phyloP scores from a whole-genome alignment of 1,139 yeast genomes.

The Nakaseomyces bracarensis region DNA sequence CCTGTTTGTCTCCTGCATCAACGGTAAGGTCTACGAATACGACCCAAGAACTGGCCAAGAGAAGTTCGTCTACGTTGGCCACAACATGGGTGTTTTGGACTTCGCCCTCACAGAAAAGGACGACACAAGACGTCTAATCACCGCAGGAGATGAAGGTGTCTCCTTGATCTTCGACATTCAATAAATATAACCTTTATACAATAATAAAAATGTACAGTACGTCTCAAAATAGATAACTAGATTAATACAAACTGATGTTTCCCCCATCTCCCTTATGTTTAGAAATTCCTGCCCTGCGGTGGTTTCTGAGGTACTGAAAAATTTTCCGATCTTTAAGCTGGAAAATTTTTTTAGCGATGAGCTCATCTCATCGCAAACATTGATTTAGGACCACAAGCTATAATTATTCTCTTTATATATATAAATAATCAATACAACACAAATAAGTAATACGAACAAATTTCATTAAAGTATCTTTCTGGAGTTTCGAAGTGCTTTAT shows the following conservation, averaged over 20 bases:
- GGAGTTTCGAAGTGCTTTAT: too few species aligned
- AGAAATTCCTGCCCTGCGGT: neutral
- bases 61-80: slow-evolving; percentile 77
- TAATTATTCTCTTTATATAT: too few species aligned
- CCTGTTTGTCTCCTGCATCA: slow-evolving; percentile 68
- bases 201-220: too few species aligned
- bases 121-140: slow-evolving; percentile 48
- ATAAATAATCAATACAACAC: too few species aligned
- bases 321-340: neutral
- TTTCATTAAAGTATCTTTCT: too few species aligned
- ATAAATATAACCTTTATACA: too few species aligned
- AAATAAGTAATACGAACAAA: too few species aligned
- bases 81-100: slow-evolving; percentile 87
- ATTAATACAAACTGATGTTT: too few species aligned
- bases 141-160: slow-evolving; percentile 99
- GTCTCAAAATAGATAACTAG: too few species aligned
- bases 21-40: slow-evolving; percentile 80
- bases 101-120: slow-evolving; percentile 46
- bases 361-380: slow-evolving; percentile 1
- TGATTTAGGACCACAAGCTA: too few species aligned
- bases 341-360: slow-evolving; percentile 3
- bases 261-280: neutral
- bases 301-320: neutral
- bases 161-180: slow-evolving; percentile 55
- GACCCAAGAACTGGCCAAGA: slow-evolving; percentile 85